Conservation (phyloP, 768 basidiomycete species). For the Mycena capillaripes region DNA sequence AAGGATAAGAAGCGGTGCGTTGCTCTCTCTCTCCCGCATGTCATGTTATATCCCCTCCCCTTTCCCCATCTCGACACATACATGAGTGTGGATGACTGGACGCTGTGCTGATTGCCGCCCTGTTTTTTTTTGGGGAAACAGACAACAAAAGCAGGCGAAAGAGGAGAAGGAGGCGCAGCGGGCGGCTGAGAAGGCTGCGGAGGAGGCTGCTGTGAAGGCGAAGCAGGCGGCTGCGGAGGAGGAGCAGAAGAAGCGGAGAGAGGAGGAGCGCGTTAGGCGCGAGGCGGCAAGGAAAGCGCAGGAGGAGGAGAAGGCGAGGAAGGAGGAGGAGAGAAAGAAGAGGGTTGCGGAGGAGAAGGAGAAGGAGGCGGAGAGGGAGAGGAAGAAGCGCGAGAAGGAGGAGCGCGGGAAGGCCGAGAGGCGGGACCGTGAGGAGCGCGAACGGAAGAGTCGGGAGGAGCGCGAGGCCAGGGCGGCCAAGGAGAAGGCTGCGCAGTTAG, state of each 20-base stretch:
- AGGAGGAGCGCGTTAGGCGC: constrained; percentile 87
- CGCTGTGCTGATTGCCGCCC: neutral
- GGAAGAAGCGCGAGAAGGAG: constrained; percentile 82
- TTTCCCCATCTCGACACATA: too few species aligned
- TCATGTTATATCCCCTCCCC: too few species aligned
- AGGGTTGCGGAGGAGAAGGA: constrained; percentile 86
- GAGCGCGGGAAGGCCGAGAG: constrained; percentile 80
- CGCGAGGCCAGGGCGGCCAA: constrained; percentile 76
- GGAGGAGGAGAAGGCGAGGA: constrained; percentile 87
- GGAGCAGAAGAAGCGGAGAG: constrained; percentile 83
- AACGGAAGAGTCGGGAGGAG: constrained; percentile 76
- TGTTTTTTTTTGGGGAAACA: constrained; percentile 53
- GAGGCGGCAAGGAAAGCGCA: constrained; percentile 82
- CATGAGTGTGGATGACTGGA: too few species aligned
- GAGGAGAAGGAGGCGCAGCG: constrained; percentile 94
- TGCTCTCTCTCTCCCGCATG: constrained; percentile 14
- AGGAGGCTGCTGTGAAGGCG: constrained; percentile 83
- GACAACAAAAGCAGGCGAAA: constrained; percentile 92
- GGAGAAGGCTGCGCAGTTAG: constrained; percentile 69
- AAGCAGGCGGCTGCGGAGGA: constrained; percentile 85
- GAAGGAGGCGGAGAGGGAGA: constrained; percentile 81
- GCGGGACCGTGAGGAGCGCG: constrained; percentile 77
- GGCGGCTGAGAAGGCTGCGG: constrained; percentile 89
- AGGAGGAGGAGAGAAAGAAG: constrained; percentile 87
- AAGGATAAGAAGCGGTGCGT: constrained; percentile 92